Evolutionary conservation across 2,329 filamentous ascomycete species (phyloP).

Genomic region (Curvularia lunata): DNA sequence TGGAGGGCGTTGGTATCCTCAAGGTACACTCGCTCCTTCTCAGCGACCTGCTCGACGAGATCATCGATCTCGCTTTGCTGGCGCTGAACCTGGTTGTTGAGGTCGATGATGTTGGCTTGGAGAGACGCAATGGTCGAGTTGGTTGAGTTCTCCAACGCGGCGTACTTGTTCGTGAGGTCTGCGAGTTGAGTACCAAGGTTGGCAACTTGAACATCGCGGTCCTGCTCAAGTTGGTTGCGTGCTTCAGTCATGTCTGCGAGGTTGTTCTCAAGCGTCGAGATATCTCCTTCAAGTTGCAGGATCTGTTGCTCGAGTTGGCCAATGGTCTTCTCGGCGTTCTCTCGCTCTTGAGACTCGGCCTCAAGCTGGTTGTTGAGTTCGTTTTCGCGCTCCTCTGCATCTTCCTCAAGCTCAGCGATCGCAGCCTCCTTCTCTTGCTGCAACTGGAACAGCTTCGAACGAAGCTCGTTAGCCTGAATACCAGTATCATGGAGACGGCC

Average conservation of each 20-base stretch:
- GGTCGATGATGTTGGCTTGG: constrained; percentile 49
- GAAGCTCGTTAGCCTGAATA: constrained; percentile 56
- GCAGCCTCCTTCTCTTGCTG: constrained; percentile 52
- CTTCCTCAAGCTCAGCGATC: constrained; percentile 49
- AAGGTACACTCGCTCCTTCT: constrained; percentile 35
- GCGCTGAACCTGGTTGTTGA: constrained; percentile 50
- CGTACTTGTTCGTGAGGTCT: constrained; percentile 40
- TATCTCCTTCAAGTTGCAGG: constrained; percentile 41
- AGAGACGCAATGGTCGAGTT: constrained; percentile 42
- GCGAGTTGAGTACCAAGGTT: constrained; percentile 46
- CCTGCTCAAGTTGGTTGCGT: constrained; percentile 40
- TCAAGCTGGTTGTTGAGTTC: constrained; percentile 49
- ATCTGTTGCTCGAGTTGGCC: constrained; percentile 45
- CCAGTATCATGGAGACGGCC: constrained; percentile 51
- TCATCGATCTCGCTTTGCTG: constrained; percentile 49
- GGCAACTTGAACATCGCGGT: constrained; percentile 43
- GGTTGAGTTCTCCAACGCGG: constrained; percentile 40
- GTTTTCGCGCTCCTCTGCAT: constrained; percentile 49
- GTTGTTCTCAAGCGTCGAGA: constrained; percentile 35
- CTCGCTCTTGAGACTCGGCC: constrained; percentile 48
- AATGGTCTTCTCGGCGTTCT: constrained; percentile 46
- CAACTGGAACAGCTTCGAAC: constrained; percentile 55
- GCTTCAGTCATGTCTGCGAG: constrained; percentile 36
- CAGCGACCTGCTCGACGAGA: constrained; percentile 38
- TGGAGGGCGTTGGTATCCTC: constrained; percentile 36